Evolutionary conservation across 305 asterid species (phyloP), one percentile per base, ranked within the genome.

Genomic region (Rubia balearica): DNA sequence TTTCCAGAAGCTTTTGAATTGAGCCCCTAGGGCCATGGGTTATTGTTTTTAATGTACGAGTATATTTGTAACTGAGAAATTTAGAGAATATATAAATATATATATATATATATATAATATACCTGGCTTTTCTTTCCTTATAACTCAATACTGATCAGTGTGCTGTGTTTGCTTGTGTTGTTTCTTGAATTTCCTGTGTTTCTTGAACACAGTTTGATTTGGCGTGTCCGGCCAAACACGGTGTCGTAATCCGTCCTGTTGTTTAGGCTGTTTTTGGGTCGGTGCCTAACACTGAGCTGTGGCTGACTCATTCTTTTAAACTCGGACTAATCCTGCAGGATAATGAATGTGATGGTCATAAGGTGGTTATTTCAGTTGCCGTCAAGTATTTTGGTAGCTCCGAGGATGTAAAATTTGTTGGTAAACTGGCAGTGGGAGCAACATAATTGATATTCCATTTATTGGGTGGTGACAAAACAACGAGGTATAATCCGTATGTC

Each of bases 11-110:
- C 9, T 45, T 67, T 33, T 67, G 43, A 46, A 59, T 19, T 55
- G 53, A 48, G 53, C 61, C 43, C 68, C 73, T n/a, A 19, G 13
- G 9, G 11, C 30, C 30, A 0, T 61, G 69, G 73, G 63, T 38
- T 68, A 19, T 61, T 22, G 36, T 61, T 27, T 27, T 27, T 27
- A 27, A 27, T 27, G 30, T 27, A 27, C 30, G 30, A 27, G 30
- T 0, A 27, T 27, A 2, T 22, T 43, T 69, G 60, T 14, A 68
- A 60, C 38, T 74, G 59, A 51, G 38, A 61, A 27, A 27, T 27
- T 0, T 27, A 27, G 30, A 27, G 30, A 27, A 27, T 27, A 27
- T 27, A 27, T 27, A 27, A n/a, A n/a, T n/a, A n/a, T n/a, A n/a
- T n/a, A n/a, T n/a, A n/a, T n/a, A n/a, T n/a, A n/a, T n/a, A n/a